phyloP scores from a whole-genome alignment of 2,329 filamentous ascomycete genomes.

The Penicillium sp. region DNA sequence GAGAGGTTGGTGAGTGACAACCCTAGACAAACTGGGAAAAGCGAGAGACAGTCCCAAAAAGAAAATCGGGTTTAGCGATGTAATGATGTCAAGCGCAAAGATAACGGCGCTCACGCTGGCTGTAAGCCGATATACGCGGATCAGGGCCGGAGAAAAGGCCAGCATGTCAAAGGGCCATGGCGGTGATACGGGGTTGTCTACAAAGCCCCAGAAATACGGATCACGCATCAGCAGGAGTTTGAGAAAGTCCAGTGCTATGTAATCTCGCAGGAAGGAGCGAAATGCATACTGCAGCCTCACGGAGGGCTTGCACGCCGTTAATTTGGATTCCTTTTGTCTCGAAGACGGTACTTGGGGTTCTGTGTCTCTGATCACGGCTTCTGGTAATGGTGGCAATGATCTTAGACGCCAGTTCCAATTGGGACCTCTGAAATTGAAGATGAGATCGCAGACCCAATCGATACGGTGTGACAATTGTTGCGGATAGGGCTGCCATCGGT shows the following conservation, averaged over 20 bases:
- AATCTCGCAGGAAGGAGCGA: constrained; percentile 51
- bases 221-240: constrained; percentile 70
- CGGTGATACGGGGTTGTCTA: constrained; percentile 46
- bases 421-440: constrained; percentile 56
- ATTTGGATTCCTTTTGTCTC: constrained; percentile 14
- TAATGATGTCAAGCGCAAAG: constrained; percentile 58
- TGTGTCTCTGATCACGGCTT: constrained; percentile 23
- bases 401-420: constrained; percentile 58
- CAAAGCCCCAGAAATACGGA: constrained; percentile 66
- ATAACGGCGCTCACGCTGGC: constrained; percentile 57
- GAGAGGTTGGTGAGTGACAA: constrained; percentile 57
- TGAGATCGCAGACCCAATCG: constrained; percentile 56
- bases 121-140: constrained; percentile 55
- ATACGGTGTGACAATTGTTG: constrained; percentile 49
- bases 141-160: constrained; percentile 41
- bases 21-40: constrained; percentile 51
- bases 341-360: neutral
- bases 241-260: constrained; percentile 65
- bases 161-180: constrained; percentile 43
- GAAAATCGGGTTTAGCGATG: constrained; percentile 58
- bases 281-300: constrained; percentile 48
- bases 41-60: constrained; percentile 51
- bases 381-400: constrained; percentile 37
- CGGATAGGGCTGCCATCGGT: constrained; percentile 55
- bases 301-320: constrained; percentile 31